Evolutionary conservation across 2,329 filamentous ascomycete species (phyloP).

Genomic region (Raffaelea albimanens): DNA sequence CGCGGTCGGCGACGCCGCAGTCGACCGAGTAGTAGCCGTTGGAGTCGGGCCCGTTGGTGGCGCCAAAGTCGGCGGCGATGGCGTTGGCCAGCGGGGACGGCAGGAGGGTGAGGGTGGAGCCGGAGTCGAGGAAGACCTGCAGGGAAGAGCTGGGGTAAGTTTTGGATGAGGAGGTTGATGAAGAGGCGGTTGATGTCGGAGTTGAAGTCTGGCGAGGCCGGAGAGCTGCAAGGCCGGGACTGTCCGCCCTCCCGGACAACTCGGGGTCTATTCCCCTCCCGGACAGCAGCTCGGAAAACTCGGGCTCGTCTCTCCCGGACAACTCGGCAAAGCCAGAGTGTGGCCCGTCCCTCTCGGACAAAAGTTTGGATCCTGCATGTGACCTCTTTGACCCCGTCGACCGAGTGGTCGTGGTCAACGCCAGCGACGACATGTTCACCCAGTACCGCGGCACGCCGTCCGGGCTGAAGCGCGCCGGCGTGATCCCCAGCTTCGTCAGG

Average conservation of each 20-base stretch:
- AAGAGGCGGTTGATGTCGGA: no score
- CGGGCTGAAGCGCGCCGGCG: slow-evolving; percentile 43
- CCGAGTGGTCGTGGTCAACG: slow-evolving; percentile 26
- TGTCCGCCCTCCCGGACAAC: no score
- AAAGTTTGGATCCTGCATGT: no score
- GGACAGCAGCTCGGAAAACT: no score
- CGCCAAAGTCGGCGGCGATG: slow-evolving; percentile 41
- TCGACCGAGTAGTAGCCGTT: slow-evolving; percentile 37
- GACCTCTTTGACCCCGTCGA: no score
- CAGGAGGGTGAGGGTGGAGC: slow-evolving; percentile 58
- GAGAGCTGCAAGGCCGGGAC: no score
- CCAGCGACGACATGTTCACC: slow-evolving; percentile 36
- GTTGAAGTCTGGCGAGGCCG: no score
- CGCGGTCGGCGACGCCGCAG: slow-evolving; percentile 29
- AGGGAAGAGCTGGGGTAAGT: slow-evolving; percentile 28
- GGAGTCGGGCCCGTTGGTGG: slow-evolving; percentile 21
- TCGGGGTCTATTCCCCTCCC: no score
- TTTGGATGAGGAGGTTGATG: slow-evolving; percentile 16
- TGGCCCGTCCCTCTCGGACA: no score
- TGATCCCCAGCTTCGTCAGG: slow-evolving; percentile 52
- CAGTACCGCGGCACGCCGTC: slow-evolving; percentile 44
- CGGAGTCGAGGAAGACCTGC: slow-evolving; percentile 61
- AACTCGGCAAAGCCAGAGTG: no score
- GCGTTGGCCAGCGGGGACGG: slow-evolving; percentile 43
- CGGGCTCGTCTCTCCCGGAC: no score